Evolutionary conservation across 2,329 filamentous ascomycete species (phyloP), one percentile per base, ranked within the genome.

Genomic region (Aspergillus thermomutatus): DNA sequence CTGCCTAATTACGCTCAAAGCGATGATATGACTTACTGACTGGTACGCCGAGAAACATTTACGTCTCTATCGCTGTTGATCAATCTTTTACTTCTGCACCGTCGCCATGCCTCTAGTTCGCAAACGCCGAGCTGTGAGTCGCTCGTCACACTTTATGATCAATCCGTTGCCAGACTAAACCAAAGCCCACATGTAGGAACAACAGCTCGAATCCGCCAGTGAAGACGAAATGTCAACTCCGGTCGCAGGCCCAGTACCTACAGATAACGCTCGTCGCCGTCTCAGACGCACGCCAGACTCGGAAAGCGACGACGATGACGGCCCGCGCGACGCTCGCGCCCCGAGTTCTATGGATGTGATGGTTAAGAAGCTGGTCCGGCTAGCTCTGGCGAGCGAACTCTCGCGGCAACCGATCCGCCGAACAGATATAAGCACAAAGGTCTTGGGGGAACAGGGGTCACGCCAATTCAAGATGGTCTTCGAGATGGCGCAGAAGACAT

Each of bases 391-490:
- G 5, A 82, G 81, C 69, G 85, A 87, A 64, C 85, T 83, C 66
- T 77, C 83, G 23, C 79, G 85, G 17, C 77, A 75, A 53, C 80
- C 83, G 0, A 82, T 88, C 49, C 80, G 83, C 41, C 74, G 85
- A 31, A 74, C 74, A 34, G 85, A 87, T 51, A 82, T 88, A 58
- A 80, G 75, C 53, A 73, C 80, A 50, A 87, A 86, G 67, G 90
- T 96, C 0, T 84, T 96, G 9, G 90, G 89, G 0, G 77, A 82
- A 19, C 82, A 86, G 48, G 83, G 87, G 8, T 78, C 85, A 6
- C 81, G 88, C 31, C 79, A 86, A 37, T 97, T 97, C 72, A 92
- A 86, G 69, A 72, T 77, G 11, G 85, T 97, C 3, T 97, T 96
- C 67, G 83, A 84, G 0, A 79, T 83, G 43, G 91, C 93, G 45